Evolutionary conservation across 495 filamentous ascomycete species (phyloP), one percentile per base, ranked within the genome.

Genomic region (Daldinia grandis): DNA sequence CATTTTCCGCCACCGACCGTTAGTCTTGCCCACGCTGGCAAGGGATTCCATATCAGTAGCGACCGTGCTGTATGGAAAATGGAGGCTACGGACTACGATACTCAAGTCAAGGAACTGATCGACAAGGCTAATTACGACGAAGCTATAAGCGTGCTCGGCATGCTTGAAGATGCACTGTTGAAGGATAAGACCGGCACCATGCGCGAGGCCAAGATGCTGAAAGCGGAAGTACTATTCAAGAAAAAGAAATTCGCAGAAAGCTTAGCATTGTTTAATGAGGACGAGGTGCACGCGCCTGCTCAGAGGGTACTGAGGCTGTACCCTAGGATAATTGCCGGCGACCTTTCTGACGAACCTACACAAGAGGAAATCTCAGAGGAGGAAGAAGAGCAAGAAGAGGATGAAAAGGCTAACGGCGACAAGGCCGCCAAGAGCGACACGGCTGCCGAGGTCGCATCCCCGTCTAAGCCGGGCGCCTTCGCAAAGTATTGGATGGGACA

Each of bases 1-100:
- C 93, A 98, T 74, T 95, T 98, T n/a, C 93, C 93, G 1, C 94
- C 95, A 62, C 93, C 96, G 1, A 97, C 92, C 47, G 91, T 94
- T 64, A 96, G 93, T 64, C 83, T 99, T 25, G 91, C 93, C 0
- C 95, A 98, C 79, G 94, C 94, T 0, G 95, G 93, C 0, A 98
- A 98, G 78, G 93, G 93, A 0, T 98, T 98, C 72, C 86, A 97
- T 57, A 93, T 98, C 17, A 85, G 89, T 6, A 97, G 94, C 70
- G 94, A 98, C 33, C 86, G 94, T 15, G 90, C 84, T 21, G 92
- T 99, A 31, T 99, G 96, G 96, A 89, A 94, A 55, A 97, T 98
- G 95, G 91, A 90, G 50, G 90, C 94, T n/a, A 86, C 92, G 47
- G 91, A 94, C 58, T 99, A 99, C 70, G 93, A 97, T 73, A 88